Evolutionary conservation across 768 basidiomycete species (phyloP).

Genomic region (Collybia nuda): DNA sequence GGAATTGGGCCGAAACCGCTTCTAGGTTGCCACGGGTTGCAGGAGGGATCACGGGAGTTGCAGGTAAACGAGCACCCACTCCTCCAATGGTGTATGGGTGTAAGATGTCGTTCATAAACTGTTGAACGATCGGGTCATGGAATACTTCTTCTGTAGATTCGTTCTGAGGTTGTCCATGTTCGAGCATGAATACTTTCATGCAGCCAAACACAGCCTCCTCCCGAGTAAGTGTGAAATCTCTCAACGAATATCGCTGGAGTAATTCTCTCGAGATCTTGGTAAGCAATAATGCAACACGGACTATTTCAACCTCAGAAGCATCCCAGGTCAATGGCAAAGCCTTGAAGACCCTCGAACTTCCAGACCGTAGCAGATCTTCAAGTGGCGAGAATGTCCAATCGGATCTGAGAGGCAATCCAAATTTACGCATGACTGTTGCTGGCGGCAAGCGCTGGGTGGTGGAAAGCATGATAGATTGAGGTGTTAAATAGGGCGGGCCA

Average conservation of each 20-base stretch:
- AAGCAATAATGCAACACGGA: constrained; percentile 68
- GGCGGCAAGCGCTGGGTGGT: constrained; percentile 55
- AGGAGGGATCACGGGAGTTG: constrained; percentile 14
- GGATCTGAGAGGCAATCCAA: constrained; percentile 45
- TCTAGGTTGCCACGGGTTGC: constrained; percentile 41
- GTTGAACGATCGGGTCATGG: constrained; percentile 64
- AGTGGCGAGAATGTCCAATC: constrained; percentile 76
- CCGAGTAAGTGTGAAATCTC: constrained; percentile 41
- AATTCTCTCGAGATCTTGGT: constrained; percentile 47
- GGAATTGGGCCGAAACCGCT: constrained; percentile 50
- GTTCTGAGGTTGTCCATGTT: constrained; percentile 68
- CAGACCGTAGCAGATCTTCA: constrained; percentile 80
- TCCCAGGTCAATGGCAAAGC: constrained; percentile 71
- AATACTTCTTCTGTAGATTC: constrained; percentile 70
- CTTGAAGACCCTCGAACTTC: constrained; percentile 66
- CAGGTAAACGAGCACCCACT: constrained; percentile 16
- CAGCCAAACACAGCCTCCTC: constrained; percentile 71
- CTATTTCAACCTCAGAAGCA: constrained; percentile 76
- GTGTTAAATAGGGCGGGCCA: constrained; percentile 48
- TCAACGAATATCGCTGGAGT: constrained; percentile 40
- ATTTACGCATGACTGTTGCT: constrained; percentile 18
- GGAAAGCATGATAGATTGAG: constrained; percentile 53
- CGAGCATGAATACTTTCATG: constrained; percentile 96
- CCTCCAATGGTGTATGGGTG: constrained; percentile 46
- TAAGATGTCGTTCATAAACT: constrained; percentile 60